Percentiles rank a stretch among this genome's conserved stretches.
phyloP scores from a whole-genome alignment of 257 asterid species.

The Gentiana macrophylla region DNA sequence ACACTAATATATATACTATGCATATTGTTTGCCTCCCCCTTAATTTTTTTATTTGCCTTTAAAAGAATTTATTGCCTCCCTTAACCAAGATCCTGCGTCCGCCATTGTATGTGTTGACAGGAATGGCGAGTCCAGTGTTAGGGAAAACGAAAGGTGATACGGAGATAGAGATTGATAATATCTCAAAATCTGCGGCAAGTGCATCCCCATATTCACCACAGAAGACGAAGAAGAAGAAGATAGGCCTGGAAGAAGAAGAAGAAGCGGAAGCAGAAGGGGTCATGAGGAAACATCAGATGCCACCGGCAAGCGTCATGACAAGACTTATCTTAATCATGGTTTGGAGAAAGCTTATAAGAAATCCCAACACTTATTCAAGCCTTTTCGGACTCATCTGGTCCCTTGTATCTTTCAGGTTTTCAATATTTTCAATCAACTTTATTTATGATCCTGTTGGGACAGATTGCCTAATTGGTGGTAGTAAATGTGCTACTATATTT shows the following conservation, averaged over 20 bases:
- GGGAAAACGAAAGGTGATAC: slow-evolving; percentile 37
- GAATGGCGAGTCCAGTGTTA: slow-evolving; percentile 34
- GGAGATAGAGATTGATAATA: slow-evolving; percentile 59
- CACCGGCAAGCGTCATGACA: slow-evolving; percentile 92
- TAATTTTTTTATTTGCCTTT: not conserved
- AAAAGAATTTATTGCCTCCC: not conserved
- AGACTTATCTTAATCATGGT: slow-evolving; percentile 90
- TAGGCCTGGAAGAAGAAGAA: slow-evolving; percentile 44
- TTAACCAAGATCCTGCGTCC: not conserved
- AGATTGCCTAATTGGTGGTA: too few species aligned
- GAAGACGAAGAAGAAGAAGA: slow-evolving; percentile 21
- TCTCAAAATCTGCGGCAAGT: slow-evolving; percentile 25
- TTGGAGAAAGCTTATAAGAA: slow-evolving; percentile 88
- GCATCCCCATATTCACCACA: slow-evolving; percentile 51
- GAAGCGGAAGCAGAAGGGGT: slow-evolving; percentile 17
- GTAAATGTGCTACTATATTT: not conserved
- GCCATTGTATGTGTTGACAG: slow-evolving; percentile 14
- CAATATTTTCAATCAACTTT: too few species aligned
- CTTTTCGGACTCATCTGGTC: slow-evolving; percentile 84
- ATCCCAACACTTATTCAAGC: slow-evolving; percentile 91
- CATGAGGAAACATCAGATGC: slow-evolving; percentile 63
- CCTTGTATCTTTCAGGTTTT: slow-evolving; percentile 66
- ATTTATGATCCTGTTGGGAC: too few species aligned
- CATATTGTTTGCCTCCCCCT: too few species aligned
- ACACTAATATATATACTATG: too few species aligned